Base-by-base conservation (phyloP, 2,329 filamentous ascomycete genomes). In the Clarireedia hainanense region DNA sequence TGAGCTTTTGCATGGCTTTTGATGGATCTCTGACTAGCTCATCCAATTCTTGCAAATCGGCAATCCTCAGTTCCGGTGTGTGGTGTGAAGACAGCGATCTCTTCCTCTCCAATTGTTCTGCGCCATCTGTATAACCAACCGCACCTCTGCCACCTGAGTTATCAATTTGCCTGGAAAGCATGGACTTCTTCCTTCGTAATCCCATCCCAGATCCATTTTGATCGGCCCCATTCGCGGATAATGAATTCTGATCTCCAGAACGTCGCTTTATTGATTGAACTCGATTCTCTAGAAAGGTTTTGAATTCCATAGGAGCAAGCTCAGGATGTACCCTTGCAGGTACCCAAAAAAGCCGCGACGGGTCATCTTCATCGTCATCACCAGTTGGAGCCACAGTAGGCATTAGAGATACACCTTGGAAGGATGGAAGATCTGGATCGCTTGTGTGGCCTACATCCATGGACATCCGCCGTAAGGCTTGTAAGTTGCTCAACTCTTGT, bases 271-370 rank as follows among this genome's bases (percentile, higher is more conserved):
- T 95, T 37, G 89, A 86, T 64, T 96, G 88, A 12, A 96, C 89
- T 67, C 91, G 85, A 60, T 91, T 95, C 67, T 99, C 92, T 2
- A 99, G 80, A 64, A 97, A 99, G 1, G 87, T 92, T 72, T 95
- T 96, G 77, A 97, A 99, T 64, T 96, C 94, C 67, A 88, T 91
- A 1, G 94, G 94, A 2, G 94, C 94, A 49, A 99, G 77, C 71
- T 99, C 94, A 0, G 94, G 94, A 66, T 99, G 94, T 27, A 99
- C 80, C 57, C 91, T 84, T 24, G 94, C 94, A 5, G 94, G 94
- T 5, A 99, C 94, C 94, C 94, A 99, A 62, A 97, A 88, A 57
- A 97, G 74, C 60, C 91, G 82, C 2, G 91, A 91, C 6, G 90
- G 84, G 68, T 97, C 92, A 64, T 91, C 87, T 69, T 95, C 91